Conservation (phyloP, 495 filamentous ascomycete genomes). For the Neurospora africana region DNA sequence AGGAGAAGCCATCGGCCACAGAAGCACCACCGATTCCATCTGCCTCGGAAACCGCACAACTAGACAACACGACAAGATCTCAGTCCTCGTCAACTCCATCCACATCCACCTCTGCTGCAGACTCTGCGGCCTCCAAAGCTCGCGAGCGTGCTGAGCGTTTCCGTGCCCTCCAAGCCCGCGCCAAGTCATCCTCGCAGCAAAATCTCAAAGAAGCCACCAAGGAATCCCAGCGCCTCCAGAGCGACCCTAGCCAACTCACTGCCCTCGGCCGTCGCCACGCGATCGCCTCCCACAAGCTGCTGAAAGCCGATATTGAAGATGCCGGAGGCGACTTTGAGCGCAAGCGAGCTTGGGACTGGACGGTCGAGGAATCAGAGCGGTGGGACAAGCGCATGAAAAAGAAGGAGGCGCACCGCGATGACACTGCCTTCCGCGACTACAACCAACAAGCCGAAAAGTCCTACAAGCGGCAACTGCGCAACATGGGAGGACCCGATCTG, state of each 20-base stretch:
- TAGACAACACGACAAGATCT: not conserved
- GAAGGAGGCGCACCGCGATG: constrained; percentile 70
- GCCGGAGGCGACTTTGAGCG: constrained; percentile 89
- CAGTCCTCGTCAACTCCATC: constrained; percentile 1
- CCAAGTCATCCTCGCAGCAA: constrained; percentile 64
- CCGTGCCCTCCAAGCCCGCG: constrained; percentile 75
- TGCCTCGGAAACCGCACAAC: not conserved
- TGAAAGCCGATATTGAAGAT: constrained; percentile 81
- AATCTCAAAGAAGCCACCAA: constrained; percentile 77
- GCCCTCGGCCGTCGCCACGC: constrained; percentile 70
- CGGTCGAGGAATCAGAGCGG: constrained; percentile 79
- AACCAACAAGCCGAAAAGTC: constrained; percentile 75
- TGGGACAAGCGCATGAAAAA: constrained; percentile 88
- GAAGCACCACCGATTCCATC: constrained; percentile 2
- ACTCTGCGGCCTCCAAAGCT: constrained; percentile 33
- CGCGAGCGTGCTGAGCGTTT: constrained; percentile 59
- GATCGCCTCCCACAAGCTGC: constrained; percentile 80
- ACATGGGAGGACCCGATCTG: constrained; percentile 54
- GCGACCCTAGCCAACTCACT: constrained; percentile 62
- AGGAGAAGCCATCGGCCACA: constrained; percentile 1
- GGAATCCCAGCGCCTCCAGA: constrained; percentile 69
- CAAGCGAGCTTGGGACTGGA: constrained; percentile 98
- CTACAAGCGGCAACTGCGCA: constrained; percentile 81
- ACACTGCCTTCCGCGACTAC: constrained; percentile 88
- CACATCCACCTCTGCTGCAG: constrained; percentile 11